These are phyloP conservation scores for Trichoderma simmonsii DNA, from an alignment of 2,329 filamentous ascomycete species.

Conservation along the genomic window DNA sequence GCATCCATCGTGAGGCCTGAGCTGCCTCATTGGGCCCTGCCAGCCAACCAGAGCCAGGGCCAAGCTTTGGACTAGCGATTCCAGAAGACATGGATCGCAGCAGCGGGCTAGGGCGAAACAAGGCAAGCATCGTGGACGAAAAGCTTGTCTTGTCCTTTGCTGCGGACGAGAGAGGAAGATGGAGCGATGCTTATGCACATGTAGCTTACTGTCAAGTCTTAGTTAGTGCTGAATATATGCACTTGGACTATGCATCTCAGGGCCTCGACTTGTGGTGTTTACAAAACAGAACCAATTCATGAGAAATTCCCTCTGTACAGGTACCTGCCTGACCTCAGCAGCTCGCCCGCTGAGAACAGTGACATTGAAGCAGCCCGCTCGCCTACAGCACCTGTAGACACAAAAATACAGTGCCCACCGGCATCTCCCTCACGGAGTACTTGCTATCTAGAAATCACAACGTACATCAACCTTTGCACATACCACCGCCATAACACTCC, in stretches of 20 bases:
- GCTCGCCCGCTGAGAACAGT: background rate
- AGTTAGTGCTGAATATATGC: background rate
- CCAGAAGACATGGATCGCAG: background rate
- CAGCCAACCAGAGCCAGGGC: constrained; percentile 3
- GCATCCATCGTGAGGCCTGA: background rate
- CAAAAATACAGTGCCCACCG: background rate
- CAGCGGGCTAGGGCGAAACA: background rate
- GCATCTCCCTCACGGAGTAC: background rate
- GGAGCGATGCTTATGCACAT: background rate
- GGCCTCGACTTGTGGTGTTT: background rate
- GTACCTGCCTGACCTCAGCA: background rate
- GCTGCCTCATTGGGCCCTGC: background rate
- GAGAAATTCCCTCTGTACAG: background rate
- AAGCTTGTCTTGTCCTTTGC: background rate
- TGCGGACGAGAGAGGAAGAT: background rate
- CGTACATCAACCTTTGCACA: background rate
- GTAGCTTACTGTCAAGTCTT: background rate
- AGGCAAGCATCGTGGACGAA: background rate
- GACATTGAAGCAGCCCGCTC: background rate
- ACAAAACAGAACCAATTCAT: background rate
- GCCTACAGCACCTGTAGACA: background rate
- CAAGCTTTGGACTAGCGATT: background rate
- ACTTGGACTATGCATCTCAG: background rate
- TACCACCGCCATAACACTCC: background rate
- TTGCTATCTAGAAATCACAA: background rate